Conservation (phyloP, 2,329 filamentous ascomycete species). For the Tympanopsis confertula region DNA sequence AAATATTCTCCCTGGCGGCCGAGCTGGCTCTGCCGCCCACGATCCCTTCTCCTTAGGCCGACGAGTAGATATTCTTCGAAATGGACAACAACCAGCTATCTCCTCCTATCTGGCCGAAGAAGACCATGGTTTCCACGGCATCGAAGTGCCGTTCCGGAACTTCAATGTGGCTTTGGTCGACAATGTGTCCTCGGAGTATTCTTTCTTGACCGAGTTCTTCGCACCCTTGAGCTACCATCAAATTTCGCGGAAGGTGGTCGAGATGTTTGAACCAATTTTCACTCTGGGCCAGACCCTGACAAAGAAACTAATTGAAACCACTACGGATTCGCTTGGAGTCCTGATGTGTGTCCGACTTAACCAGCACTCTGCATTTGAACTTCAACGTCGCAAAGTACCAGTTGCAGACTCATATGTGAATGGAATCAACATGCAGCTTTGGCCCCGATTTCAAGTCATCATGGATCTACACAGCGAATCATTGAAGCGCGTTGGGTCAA, state of each 20-base stretch:
- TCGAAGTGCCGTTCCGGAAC: constrained; percentile 83
- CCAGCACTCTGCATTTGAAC: constrained; percentile 85
- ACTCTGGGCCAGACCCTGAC: constrained; percentile 69
- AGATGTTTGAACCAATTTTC: constrained; percentile 85
- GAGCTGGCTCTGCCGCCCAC: constrained; percentile 38
- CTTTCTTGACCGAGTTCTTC: constrained; percentile 85
- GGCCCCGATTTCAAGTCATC: constrained; percentile 87
- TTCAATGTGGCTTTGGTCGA: constrained; percentile 91
- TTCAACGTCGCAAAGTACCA: constrained; percentile 83
- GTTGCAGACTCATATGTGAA: constrained; percentile 87
- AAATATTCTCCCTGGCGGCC: not conserved
- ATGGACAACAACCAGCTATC: constrained; percentile 61
- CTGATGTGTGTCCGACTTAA: constrained; percentile 87
- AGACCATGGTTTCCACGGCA: constrained; percentile 71
- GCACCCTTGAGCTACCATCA: constrained; percentile 61
- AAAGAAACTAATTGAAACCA: constrained; percentile 63
- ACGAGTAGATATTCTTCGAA: constrained; percentile 70
- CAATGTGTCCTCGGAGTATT: constrained; percentile 89
- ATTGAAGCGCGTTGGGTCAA: constrained; percentile 24
- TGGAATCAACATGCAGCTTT: constrained; percentile 86
- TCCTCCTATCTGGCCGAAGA: constrained; percentile 87
- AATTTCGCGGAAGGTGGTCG: constrained; percentile 72
- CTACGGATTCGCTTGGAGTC: constrained; percentile 74
- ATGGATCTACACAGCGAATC: constrained; percentile 91
- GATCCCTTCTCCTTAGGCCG: constrained; percentile 85